Conservation (phyloP, 2,329 filamentous ascomycete species). For the Trichoderma polysporum region DNA sequence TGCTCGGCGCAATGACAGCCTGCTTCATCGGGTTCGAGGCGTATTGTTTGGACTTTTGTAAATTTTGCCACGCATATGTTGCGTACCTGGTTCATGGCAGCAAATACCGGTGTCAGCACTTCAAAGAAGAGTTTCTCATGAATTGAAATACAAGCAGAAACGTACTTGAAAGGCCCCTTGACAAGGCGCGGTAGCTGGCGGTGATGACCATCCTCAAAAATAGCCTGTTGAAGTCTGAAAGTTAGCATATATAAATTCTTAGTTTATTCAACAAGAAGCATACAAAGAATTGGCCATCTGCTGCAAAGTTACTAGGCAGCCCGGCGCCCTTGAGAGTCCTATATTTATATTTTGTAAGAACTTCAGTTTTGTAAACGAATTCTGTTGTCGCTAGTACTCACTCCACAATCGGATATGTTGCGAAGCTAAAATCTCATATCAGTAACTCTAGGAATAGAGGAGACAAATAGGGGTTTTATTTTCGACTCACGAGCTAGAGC, state of each 20-base stretch:
- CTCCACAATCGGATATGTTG: constrained; percentile 21
- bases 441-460: neutral
- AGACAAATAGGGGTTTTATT: neutral
- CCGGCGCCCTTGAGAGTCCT: constrained; percentile 21
- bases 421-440: constrained; percentile 13
- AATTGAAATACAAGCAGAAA: neutral
- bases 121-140: neutral
- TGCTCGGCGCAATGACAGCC: constrained; percentile 20
- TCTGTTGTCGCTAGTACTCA: neutral
- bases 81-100: neutral
- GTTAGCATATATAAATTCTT: neutral
- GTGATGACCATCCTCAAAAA: constrained; percentile 22
- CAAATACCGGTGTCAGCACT: neutral
- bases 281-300: constrained; percentile 21
- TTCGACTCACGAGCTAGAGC: constrained; percentile 16
- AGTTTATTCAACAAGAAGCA: neutral
- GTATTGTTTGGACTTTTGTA: constrained; percentile 16
- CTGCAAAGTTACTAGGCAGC: constrained; percentile 13
- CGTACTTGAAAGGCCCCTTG: constrained; percentile 21
- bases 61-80: constrained; percentile 19
- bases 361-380: neutral
- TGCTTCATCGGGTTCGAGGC: constrained; percentile 19
- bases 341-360: neutral
- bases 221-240: neutral
- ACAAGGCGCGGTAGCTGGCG: constrained; percentile 21